Conservation (phyloP, 208 protist genomes). For the Trypanosoma rangeli region DNA sequence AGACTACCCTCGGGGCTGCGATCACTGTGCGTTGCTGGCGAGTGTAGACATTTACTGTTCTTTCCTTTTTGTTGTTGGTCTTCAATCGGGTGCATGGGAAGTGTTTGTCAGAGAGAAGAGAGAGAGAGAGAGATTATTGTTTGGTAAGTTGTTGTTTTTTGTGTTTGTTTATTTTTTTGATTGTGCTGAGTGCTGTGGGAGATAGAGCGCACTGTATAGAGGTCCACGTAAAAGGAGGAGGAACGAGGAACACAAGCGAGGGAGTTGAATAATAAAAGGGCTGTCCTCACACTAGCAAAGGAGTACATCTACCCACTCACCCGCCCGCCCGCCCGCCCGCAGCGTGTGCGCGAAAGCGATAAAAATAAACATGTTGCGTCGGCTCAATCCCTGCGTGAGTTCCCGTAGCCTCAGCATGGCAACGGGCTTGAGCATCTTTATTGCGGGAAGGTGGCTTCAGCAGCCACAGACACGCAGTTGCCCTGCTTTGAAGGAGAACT, state of each 20-base stretch:
- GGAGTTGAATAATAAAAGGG: not conserved
- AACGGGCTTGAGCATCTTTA: slow-evolving; percentile 20
- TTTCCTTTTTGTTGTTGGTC: slow-evolving; percentile 3
- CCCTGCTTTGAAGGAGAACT: not conserved
- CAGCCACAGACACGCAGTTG: not conserved
- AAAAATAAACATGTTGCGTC: slow-evolving; percentile 21
- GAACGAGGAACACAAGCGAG: not conserved
- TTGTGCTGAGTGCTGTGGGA: not conserved
- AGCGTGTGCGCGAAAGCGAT: too few species aligned
- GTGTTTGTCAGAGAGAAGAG: not conserved
- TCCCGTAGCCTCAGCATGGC: slow-evolving; percentile 5
- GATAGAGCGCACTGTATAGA: not conserved
- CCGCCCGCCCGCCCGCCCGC: too few species aligned
- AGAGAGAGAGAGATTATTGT: not conserved
- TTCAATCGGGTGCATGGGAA: not conserved
- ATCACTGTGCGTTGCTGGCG: not conserved
- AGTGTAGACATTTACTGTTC: not conserved
- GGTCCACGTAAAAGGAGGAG: not conserved
- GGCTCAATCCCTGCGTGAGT: slow-evolving; percentile 12
- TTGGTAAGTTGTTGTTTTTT: not conserved
- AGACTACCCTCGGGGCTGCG: not conserved
- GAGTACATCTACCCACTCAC: too few species aligned
- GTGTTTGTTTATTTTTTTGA: not conserved
- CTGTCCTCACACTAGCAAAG: too few species aligned
- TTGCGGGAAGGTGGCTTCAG: slow-evolving; percentile 14